Percentiles rank a stretch among this genome's conserved stretches.
Conservation (phyloP, 2,329 filamentous ascomycete genomes). For the Aspergillus glaucus region DNA sequence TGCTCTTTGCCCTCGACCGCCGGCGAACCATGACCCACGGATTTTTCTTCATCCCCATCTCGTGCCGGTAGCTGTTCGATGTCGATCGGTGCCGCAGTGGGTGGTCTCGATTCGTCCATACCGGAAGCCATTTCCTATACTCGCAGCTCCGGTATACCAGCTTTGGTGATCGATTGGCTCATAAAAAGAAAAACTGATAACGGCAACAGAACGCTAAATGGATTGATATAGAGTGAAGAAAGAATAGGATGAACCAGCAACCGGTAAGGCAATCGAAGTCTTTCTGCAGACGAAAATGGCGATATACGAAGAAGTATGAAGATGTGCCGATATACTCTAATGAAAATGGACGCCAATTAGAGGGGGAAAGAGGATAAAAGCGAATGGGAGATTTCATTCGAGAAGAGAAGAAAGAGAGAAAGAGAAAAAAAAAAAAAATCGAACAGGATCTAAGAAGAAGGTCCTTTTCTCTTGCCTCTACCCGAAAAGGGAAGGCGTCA, state of each 20-base stretch:
- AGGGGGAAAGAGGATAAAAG: background rate
- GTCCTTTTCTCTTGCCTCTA: background rate
- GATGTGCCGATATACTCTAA: background rate
- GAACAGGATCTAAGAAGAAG: background rate
- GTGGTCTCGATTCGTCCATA: background rate
- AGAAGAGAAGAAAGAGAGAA: background rate
- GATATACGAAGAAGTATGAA: background rate
- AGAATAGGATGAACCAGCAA: background rate
- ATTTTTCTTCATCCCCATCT: background rate
- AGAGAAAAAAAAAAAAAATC: background rate
- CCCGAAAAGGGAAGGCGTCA: slow-evolving; percentile 1
- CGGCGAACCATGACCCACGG: background rate
- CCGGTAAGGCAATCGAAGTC: background rate
- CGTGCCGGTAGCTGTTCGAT: background rate
- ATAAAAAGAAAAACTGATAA: background rate
- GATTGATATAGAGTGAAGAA: background rate
- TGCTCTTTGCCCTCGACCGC: background rate
- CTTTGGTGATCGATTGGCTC: background rate
- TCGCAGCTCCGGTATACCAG: background rate
- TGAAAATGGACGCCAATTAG: background rate
- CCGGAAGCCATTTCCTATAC: slow-evolving; percentile 5
- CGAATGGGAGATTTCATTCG: background rate
- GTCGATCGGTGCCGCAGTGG: background rate
- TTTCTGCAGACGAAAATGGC: background rate
- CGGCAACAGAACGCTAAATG: background rate